These are phyloP conservation scores for Saturnispora dispora DNA, from an alignment of 805 yeast species.

Conservation along the genomic window DNA sequence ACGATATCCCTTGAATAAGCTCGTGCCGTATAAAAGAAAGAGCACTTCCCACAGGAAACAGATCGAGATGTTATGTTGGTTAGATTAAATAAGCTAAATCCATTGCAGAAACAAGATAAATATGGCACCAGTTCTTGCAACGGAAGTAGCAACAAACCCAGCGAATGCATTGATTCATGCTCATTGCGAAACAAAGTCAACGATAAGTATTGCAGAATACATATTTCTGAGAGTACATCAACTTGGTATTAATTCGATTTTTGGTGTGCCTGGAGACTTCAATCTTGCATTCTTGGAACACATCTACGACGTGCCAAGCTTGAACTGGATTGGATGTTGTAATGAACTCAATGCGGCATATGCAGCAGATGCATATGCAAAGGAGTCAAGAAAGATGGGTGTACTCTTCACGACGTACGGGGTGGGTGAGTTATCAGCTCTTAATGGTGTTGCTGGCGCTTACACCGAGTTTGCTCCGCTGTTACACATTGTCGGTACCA, in stretches of 20 bases:
- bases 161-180: background rate
- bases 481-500: slow-evolving; percentile 72
- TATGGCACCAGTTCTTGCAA: slow-evolving; percentile 1
- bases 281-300: slow-evolving; percentile 66
- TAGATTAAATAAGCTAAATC: background rate
- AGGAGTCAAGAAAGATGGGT: slow-evolving; percentile 56
- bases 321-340: slow-evolving; percentile 87
- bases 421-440: slow-evolving; percentile 79
- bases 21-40: background rate
- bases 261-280: slow-evolving; percentile 80
- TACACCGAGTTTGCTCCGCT: slow-evolving; percentile 85
- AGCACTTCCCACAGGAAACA: background rate
- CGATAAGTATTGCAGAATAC: slow-evolving; percentile 26
- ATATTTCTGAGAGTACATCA: slow-evolving; percentile 72
- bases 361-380: slow-evolving; percentile 82
- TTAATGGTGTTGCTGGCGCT: slow-evolving; percentile 82
- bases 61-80: too few relatives aligned
- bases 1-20: background rate
- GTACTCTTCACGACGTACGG: slow-evolving; percentile 80
- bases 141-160: background rate
- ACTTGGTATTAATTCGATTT: slow-evolving; percentile 59
- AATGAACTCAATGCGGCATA: slow-evolving; percentile 85
- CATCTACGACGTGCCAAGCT: slow-evolving; percentile 61
- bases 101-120: background rate
- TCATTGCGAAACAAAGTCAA: background rate